Conservation (phyloP, 106 monocot species). For the Phalaenopsis equestris region DNA sequence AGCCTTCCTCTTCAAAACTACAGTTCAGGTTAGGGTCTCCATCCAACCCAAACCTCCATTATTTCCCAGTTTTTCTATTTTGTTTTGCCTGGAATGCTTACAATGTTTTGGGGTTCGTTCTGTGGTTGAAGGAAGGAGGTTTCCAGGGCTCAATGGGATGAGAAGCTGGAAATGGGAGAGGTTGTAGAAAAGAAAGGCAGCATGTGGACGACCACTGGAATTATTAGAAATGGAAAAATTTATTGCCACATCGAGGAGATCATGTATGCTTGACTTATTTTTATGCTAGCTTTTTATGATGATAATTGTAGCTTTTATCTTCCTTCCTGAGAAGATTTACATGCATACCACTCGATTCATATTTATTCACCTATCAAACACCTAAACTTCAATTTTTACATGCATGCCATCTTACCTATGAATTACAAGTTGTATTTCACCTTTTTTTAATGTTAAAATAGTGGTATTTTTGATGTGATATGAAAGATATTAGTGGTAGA, state of each 20-base stretch:
- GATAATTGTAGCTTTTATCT: neutral
- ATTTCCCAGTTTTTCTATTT: neutral
- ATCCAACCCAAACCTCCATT: neutral
- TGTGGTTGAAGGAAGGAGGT: conserved; percentile 41
- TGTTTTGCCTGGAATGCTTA: neutral
- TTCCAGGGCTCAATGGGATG: conserved; percentile 63
- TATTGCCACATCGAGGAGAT: conserved; percentile 89
- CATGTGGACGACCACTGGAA: conserved; percentile 68
- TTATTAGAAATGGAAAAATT: conserved; percentile 59
- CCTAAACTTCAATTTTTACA: too few species aligned
- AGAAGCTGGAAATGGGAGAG: conserved; percentile 56
- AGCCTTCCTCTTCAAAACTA: conserved; percentile 25
- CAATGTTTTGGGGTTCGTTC: neutral
- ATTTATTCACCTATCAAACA: too few species aligned
- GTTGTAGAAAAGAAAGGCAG: conserved; percentile 74
- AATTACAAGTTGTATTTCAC: too few species aligned
- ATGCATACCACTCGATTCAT: neutral
- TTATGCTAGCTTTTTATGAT: neutral
- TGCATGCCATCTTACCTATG: too few species aligned
- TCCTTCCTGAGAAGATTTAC: neutral
- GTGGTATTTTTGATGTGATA: too few species aligned
- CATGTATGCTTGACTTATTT: conserved; percentile 25
- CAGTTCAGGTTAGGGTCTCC: conserved; percentile 47
- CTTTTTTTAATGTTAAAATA: too few species aligned
- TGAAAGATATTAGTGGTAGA: too few species aligned